Conservation (phyloP, 1,139 yeast species). For the Yamadazyma conglobata region DNA sequence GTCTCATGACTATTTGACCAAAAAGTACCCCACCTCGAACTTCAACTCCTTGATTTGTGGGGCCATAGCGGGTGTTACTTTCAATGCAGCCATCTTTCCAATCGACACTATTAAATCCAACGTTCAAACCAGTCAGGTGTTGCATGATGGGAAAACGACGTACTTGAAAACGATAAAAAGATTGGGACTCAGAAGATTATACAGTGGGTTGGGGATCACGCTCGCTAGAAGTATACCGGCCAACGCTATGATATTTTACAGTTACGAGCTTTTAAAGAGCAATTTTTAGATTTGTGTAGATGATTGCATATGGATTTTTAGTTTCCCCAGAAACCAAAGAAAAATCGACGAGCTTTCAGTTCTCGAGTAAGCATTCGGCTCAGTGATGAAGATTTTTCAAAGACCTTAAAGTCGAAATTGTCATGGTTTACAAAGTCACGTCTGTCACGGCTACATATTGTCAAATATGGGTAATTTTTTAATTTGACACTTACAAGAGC, state of each 20-base stretch:
- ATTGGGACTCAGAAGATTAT: constrained; percentile 61
- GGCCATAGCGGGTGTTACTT: constrained; percentile 80
- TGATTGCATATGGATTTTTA: no score
- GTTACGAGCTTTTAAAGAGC: constrained; percentile 65
- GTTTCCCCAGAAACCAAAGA: no score
- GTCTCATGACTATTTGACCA: constrained; percentile 38
- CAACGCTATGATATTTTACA: constrained; percentile 79
- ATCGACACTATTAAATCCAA: constrained; percentile 87
- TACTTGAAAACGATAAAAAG: constrained; percentile 28
- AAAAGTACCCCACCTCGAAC: constrained; percentile 2
- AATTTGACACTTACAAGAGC: no score
- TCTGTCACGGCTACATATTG: no score
- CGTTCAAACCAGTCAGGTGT: constrained; percentile 63
- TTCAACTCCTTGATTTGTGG: constrained; percentile 60
- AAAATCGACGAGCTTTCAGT: no score
- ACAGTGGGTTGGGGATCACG: constrained; percentile 84
- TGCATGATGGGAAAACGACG: constrained; percentile 16
- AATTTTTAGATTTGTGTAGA: no score
- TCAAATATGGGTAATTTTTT: no score
- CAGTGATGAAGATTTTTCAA: no score
- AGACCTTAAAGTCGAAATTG: no score
- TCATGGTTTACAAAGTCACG: no score
- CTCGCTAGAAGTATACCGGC: constrained; percentile 83
- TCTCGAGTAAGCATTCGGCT: no score
- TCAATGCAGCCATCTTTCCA: constrained; percentile 79